Evolutionary conservation across 2,329 filamentous ascomycete genomes (phyloP), one percentile per base, ranked within the genome.

Genomic region (Arthrobotrys conoides): DNA sequence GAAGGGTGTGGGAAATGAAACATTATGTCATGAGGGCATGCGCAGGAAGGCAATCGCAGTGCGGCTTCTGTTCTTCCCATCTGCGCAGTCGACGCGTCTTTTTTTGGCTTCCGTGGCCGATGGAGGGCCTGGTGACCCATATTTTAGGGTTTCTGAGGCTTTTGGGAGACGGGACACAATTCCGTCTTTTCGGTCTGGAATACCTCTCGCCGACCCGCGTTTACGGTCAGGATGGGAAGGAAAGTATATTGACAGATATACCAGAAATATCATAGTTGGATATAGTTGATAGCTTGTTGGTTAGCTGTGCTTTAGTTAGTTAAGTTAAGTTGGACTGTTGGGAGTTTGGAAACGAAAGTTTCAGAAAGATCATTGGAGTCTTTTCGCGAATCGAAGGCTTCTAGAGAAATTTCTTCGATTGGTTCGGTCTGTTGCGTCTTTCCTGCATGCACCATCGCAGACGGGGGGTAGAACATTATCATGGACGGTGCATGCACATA

Each of bases 21-120:
- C 68, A 72, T 72, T 72, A 78, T 78, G 75, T 78, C 75, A 78
- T 72, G 75, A 64, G 75, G 48, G 30, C 59, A 68, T 64, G 41
- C 30, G 33, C 24, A 22, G 66, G 38, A 55, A 59, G 71, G 46
- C 14, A 38, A 63, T 57, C 33, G 64, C 18, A 76, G 66, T 67
- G 66, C 66, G 53, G 72, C 64, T 59, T n/a, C 51, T 36, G 33
- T 53, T 68, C 46, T 24, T 51, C 20, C 38, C 18, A 33, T 22
- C 69, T 67, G 57, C 49, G 38, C 48, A 33, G 18, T 53, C 27
- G 51, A 73, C 70, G 70, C 70, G 70, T 73, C 46, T 24, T 61
- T 71, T 71, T 65, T 55, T 44, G 53, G 18, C 51, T 33, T 48
- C 46, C 64, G 30, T 64, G 65, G 44, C 67, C 51, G 68, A 64